Conservation (phyloP, 2,329 filamentous ascomycete species). For the Aspergillus proliferans region DNA sequence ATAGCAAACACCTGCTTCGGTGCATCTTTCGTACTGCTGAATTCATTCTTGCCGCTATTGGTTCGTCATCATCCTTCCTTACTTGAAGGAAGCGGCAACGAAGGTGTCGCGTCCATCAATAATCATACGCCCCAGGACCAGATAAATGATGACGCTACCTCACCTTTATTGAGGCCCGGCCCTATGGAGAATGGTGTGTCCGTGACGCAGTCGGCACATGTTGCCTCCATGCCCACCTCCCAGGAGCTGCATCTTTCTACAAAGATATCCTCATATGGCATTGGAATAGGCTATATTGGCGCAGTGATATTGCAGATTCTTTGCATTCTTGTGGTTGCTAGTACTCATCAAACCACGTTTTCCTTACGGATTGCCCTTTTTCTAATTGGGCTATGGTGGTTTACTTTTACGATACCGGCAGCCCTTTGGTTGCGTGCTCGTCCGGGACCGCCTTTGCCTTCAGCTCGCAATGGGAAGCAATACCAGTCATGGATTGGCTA, state of each 20-base stretch:
- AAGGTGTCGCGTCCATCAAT: constrained; percentile 1
- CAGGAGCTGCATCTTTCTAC: constrained; percentile 76
- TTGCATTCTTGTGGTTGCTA: constrained; percentile 69
- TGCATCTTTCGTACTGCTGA: constrained; percentile 88
- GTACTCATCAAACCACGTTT: constrained; percentile 70
- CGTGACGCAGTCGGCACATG: neutral
- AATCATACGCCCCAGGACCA: constrained; percentile 7
- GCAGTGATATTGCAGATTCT: constrained; percentile 77
- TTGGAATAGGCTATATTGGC: constrained; percentile 88
- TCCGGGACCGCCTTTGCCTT: constrained; percentile 72
- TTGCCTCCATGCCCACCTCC: constrained; percentile 30
- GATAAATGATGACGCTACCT: constrained; percentile 13
- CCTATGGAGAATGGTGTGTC: neutral
- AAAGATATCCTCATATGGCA: constrained; percentile 83
- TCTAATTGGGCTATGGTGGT: constrained; percentile 87
- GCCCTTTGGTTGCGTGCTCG: constrained; percentile 81
- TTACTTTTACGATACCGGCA: constrained; percentile 79
- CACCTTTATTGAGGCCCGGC: constrained; percentile 20
- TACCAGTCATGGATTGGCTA: constrained; percentile 61
- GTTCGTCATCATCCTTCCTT: constrained; percentile 73
- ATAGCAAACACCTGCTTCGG: constrained; percentile 91
- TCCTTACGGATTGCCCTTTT: constrained; percentile 82
- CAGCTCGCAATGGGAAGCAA: constrained; percentile 28
- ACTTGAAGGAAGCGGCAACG: constrained; percentile 20
- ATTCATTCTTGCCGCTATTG: constrained; percentile 87